phyloP scores from a whole-genome alignment of 2,329 filamentous ascomycete genomes.

The Trichoderma afroharzianum region DNA sequence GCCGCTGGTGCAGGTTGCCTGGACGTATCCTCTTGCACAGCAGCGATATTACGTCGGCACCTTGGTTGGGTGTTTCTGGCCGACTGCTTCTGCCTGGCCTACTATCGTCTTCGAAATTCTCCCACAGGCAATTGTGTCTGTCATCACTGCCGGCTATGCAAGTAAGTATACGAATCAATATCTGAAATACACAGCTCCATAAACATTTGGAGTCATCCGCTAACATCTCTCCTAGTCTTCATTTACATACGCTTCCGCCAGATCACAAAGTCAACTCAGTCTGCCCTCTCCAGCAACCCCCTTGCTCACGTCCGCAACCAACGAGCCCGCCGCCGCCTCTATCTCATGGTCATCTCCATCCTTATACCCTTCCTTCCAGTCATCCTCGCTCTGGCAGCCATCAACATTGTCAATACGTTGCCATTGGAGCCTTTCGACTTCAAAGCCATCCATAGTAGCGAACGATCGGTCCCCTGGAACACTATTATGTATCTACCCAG shows the following conservation, averaged over 20 bases:
- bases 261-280: conserved; percentile 40
- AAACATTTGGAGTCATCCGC: neutral
- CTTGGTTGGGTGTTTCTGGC: conserved; percentile 47
- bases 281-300: conserved; percentile 40
- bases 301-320: conserved; percentile 41
- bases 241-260: conserved; percentile 47
- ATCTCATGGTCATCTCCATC: conserved; percentile 52
- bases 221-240: conserved; percentile 34
- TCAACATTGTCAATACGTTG: conserved; percentile 37
- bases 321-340: conserved; percentile 50
- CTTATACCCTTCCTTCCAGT: conserved; percentile 51
- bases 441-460: conserved; percentile 38
- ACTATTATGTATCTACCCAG: conserved; percentile 46
- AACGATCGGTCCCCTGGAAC: conserved; percentile 39
- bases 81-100: conserved; percentile 44
- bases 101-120: conserved; percentile 47
- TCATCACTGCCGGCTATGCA: conserved; percentile 45
- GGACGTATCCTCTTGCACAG: conserved; percentile 45
- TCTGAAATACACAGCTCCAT: neutral
- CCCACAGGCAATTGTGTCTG: conserved; percentile 42
- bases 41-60: conserved; percentile 50
- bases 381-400: conserved; percentile 37
- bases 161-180: conserved; percentile 35
- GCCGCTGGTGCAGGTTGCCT: conserved; percentile 46
- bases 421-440: conserved; percentile 39